A percentile compares a stretch with the other conserved stretches of the same genome.
phyloP scores from a whole-genome alignment of 352 stramenopile genomes.

The Phytophthora kernoviae region DNA sequence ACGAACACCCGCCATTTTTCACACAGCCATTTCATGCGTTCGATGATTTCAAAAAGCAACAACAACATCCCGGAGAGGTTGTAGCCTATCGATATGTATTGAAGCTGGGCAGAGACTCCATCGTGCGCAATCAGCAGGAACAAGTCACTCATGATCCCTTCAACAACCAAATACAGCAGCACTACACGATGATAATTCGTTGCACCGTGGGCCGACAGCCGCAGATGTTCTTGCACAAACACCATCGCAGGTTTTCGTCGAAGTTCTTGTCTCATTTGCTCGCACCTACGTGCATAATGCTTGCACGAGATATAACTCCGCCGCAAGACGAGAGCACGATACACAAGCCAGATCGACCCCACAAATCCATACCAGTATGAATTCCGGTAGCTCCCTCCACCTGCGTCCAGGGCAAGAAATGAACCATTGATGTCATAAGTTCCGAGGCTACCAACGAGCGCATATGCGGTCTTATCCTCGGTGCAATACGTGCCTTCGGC shows the following conservation, averaged over 20 bases:
- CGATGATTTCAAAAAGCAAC: constrained; percentile 26
- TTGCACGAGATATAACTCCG: constrained; percentile 11
- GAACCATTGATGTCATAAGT: constrained; percentile 14
- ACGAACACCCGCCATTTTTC: constrained; percentile 3
- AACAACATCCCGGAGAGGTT: constrained; percentile 27
- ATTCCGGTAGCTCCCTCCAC: constrained; percentile 2
- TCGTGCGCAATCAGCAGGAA: constrained; percentile 26
- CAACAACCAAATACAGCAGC: constrained; percentile 24
- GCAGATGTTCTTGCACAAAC: constrained; percentile 19
- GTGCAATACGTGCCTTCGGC: constrained; percentile 16
- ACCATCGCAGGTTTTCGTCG: constrained; percentile 7
- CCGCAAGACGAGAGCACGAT: constrained; percentile 6
- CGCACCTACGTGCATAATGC: constrained; percentile 7
- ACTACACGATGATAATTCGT: constrained; percentile 18
- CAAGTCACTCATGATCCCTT: constrained; percentile 34
- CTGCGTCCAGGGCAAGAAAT: constrained; percentile 6
- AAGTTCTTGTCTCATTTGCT: constrained; percentile 1
- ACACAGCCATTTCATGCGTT: constrained; percentile 15
- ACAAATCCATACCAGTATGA: constrained; percentile 16
- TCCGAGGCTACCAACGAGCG: constrained; percentile 2
- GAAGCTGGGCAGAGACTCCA: constrained; percentile 15
- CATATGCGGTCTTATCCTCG: constrained; percentile 17
- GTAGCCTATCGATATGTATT: constrained; percentile 31
- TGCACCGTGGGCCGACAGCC: constrained; percentile 7
- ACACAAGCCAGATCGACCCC: constrained; percentile 6